Evolutionary conservation across 1,139 yeast genomes (phyloP), one percentile per base, ranked within the genome.

Genomic region (Arxiozyma slooffiae): DNA sequence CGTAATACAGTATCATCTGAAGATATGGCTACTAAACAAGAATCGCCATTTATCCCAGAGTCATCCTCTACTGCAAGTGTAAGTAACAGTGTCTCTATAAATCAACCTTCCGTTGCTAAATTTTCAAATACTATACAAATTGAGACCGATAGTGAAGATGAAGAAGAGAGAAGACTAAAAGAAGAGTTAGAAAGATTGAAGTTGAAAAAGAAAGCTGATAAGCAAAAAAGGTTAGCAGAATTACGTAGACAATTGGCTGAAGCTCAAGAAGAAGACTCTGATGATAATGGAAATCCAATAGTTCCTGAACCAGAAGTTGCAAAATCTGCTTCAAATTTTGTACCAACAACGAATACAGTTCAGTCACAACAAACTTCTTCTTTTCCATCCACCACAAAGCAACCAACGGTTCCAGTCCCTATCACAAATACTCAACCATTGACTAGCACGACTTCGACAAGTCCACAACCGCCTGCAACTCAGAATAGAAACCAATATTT

Each of bases 191-290:
- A 71, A 50, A 50, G 51, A 37, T 50, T 54, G 85, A 86, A 67
- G 79, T 81, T 82, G 82, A 79, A 54, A 81, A 79, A 63, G 65
- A 74, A 60, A 56, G 65, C 59, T 58, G 74, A 62, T 57, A 71
- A 54, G 69, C 72, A 60, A 55, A 67, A 54, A 54, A 60, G 61
- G 57, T 60, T 62, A 43, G 64, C 61, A 5, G 55, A 56, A 23
- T 52, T 65, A 49, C 66, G 67, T 38, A 70, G 66, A 44, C 71
- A 69, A 42, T 71, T 66, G 50, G 75, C 67, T 52, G 77, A 67
- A 53, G 77, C 69, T 43, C 73, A 68, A 48, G 62, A 62, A n/a
- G 69, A 67, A 21, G 67, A 54, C 8, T 37, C 34, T 36, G 38
- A 22, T n/a, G 39, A 36, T 30, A 30, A 11, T n/a, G 40, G 34